These are phyloP conservation scores for Daldinia concentrica DNA, from an alignment of 495 filamentous ascomycete genomes.

Conservation along the genomic window DNA sequence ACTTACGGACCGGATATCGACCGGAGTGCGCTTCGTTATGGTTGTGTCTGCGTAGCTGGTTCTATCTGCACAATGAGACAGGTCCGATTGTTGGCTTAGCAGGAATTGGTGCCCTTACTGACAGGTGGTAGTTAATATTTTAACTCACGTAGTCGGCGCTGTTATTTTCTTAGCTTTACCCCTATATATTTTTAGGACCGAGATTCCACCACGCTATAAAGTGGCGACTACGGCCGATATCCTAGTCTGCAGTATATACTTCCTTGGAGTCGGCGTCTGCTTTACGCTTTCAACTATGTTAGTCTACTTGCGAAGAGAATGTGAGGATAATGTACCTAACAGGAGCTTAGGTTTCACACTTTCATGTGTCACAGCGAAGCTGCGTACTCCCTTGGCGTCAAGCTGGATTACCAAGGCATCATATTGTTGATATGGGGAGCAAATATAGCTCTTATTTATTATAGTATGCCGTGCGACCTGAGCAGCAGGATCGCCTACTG, in stretches of 20 bases:
- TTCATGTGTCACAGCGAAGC: slow-evolving; percentile 58
- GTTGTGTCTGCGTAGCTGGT: slow-evolving; percentile 50
- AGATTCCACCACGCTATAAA: slow-evolving; percentile 45
- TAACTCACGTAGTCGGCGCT: slow-evolving; percentile 48
- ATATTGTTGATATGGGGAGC: slow-evolving; percentile 64
- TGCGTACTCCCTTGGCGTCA: slow-evolving; percentile 51
- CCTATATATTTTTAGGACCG: slow-evolving; percentile 49
- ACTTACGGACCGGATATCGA: slow-evolving; percentile 34
- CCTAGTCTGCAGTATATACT: slow-evolving; percentile 57
- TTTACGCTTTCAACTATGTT: slow-evolving; percentile 57
- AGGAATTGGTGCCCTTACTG: neutral
- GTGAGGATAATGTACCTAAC: neutral
- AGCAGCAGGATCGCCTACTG: neutral
- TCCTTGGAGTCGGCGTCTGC: slow-evolving; percentile 61
- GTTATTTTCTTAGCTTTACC: slow-evolving; percentile 56
- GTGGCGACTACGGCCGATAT: slow-evolving; percentile 51
- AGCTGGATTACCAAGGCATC: slow-evolving; percentile 63
- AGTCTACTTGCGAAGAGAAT: neutral
- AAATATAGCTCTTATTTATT: slow-evolving; percentile 62
- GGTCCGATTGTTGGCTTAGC: neutral
- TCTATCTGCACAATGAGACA: slow-evolving; percentile 48
- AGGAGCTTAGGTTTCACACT: slow-evolving; percentile 55
- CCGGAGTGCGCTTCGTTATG: slow-evolving; percentile 41
- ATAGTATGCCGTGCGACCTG: slow-evolving; percentile 50
- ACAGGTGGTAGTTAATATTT: neutral